A percentile compares a stretch with the other conserved stretches of the same genome.
Conservation (phyloP, 2,329 filamentous ascomycete species). For the Hypoxylon sp. region DNA sequence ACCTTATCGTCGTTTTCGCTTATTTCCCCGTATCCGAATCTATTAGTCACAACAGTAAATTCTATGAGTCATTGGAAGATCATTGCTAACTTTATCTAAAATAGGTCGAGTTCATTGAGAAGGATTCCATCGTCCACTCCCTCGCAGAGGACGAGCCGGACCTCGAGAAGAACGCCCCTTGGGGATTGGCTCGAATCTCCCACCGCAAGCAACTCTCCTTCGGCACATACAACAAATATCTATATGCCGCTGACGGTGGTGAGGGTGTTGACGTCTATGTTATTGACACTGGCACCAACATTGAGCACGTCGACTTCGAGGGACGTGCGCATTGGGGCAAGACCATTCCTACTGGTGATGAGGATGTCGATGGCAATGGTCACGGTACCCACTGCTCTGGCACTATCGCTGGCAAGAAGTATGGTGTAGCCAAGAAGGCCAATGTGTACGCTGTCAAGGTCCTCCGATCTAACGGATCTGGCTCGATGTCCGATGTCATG, state of each 20-base stretch:
- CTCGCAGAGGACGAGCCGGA: constrained; percentile 68
- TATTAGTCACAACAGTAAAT: not conserved
- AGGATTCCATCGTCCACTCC: constrained; percentile 91
- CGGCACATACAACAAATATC: constrained; percentile 97
- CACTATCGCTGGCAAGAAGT: constrained; percentile 98
- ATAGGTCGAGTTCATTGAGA: constrained; percentile 97
- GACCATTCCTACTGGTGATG: constrained; percentile 89
- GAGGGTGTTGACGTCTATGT: constrained; percentile 99
- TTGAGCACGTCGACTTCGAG: constrained; percentile 95
- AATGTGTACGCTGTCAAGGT: constrained; percentile 98
- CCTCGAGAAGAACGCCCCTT: constrained; percentile 93
- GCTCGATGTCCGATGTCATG: constrained; percentile 98
- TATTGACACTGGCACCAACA: constrained; percentile 97
- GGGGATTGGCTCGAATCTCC: constrained; percentile 98
- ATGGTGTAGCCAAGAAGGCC: constrained; percentile 99
- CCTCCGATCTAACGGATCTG: constrained; percentile 95
- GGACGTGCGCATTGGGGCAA: constrained; percentile 96
- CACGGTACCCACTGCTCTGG: constrained; percentile 99
- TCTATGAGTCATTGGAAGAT: constrained; percentile 6
- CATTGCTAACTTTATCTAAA: constrained; percentile 30
- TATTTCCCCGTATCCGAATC: not conserved
- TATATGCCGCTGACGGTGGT: constrained; percentile 89
- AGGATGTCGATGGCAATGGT: constrained; percentile 93
- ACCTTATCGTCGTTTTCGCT: not conserved
- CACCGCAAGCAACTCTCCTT: constrained; percentile 91